These are phyloP conservation scores for Sparassis latifolia DNA, from an alignment of 1,284 basidiomycete genomes.

Conservation along the genomic window DNA sequence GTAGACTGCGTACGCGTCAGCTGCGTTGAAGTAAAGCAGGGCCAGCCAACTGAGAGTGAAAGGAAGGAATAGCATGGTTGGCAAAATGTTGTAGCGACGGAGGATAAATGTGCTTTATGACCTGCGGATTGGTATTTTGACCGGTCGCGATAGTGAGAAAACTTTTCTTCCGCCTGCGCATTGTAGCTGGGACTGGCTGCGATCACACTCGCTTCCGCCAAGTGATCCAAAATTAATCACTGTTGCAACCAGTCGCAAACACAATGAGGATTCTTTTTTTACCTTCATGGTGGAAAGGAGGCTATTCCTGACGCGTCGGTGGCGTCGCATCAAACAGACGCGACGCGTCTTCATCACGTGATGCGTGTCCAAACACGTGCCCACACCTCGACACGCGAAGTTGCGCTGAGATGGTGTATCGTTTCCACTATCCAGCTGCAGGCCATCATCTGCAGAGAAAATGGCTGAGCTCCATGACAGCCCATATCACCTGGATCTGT, in stretches of 20 bases:
- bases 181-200: no score
- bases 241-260: no score
- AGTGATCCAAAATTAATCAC: no score
- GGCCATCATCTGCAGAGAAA: not conserved
- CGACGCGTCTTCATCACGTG: not conserved
- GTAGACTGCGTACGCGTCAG: not conserved
- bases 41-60: not conserved
- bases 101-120: not conserved
- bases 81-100: not conserved
- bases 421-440: conserved; percentile 16
- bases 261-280: no score
- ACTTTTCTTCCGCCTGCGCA: no score
- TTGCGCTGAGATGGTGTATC: conserved; percentile 30
- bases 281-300: no score
- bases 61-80: not conserved
- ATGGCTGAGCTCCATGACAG: not conserved
- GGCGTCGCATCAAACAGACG: no score
- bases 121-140: not conserved
- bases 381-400: not conserved
- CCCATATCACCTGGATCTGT: not conserved
- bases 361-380: not conserved
- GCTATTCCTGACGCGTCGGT: no score
- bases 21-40: no score
- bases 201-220: no score
- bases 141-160: no score